Percentiles rank a stretch among this genome's conserved stretches.
Evolutionary conservation across 257 asterid species (phyloP).

Genomic region (Petrea volubilis): DNA sequence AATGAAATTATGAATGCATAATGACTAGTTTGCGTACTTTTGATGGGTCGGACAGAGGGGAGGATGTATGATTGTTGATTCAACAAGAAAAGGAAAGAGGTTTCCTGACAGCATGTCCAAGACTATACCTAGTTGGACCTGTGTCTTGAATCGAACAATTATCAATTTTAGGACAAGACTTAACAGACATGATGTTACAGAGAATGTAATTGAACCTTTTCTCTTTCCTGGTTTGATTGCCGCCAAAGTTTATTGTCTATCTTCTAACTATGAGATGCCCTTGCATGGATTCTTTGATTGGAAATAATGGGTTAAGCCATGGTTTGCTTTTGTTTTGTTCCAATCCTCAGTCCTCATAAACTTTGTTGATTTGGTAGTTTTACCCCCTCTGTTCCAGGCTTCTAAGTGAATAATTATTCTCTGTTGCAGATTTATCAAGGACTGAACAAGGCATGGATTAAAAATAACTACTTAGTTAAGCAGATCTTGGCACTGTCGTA

Average conservation of each 20-base stretch:
- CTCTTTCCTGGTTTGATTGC: neutral
- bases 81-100: constrained; percentile 92
- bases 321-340: neutral
- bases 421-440: neutral
- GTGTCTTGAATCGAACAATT: constrained; percentile 85
- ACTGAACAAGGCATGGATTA: neutral
- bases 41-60: constrained; percentile 87
- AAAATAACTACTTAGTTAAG: no score
- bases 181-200: constrained; percentile 6
- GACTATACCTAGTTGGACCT: constrained; percentile 96
- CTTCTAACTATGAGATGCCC: constrained; percentile 5
- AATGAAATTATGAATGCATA: no score
- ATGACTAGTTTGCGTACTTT: constrained; percentile 24
- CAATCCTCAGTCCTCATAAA: neutral
- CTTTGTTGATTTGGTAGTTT: neutral
- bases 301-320: neutral
- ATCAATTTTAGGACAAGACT: constrained; percentile 36
- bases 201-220: constrained; percentile 44
- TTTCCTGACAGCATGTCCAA: constrained; percentile 99
- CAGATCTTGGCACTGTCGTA: constrained; percentile 19
- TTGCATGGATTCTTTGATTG: neutral
- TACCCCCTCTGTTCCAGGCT: neutral
- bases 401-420: neutral
- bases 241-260: neutral
- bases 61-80: constrained; percentile 90